These are phyloP conservation scores for Iodosphaeria phyllophila DNA, from an alignment of 2,329 filamentous ascomycete genomes.

Conservation along the genomic window DNA sequence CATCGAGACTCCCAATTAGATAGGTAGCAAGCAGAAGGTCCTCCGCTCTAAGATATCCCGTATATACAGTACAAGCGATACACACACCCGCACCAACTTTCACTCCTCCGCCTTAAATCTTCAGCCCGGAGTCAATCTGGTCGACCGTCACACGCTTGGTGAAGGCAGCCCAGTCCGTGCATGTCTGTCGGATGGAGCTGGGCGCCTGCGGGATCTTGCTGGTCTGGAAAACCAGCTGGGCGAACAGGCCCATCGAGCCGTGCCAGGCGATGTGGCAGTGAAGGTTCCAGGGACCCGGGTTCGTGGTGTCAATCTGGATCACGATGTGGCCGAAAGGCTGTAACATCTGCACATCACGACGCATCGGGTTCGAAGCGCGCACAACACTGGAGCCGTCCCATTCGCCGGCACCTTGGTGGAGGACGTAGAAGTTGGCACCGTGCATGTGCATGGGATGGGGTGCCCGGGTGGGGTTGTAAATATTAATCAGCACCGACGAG, in stretches of 20 bases:
- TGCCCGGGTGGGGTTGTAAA: constrained; percentile 11
- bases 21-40: no score
- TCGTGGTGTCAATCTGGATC: constrained; percentile 18
- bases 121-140: constrained; percentile 21
- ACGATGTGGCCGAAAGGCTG: constrained; percentile 16
- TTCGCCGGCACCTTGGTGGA: constrained; percentile 12
- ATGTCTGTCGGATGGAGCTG: constrained; percentile 15
- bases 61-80: no score
- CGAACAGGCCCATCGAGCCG: constrained; percentile 21
- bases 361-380: constrained; percentile 13
- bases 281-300: constrained; percentile 22
- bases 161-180: constrained; percentile 19
- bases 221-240: constrained; percentile 19
- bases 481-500: constrained; percentile 16
- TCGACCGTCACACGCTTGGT: constrained; percentile 12
- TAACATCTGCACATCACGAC: constrained; percentile 17
- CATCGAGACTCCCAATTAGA: no score
- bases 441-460: constrained; percentile 21
- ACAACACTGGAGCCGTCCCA: constrained; percentile 10
- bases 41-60: no score
- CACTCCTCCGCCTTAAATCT: no score
- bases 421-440: constrained; percentile 21
- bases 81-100: no score
- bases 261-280: constrained; percentile 26
- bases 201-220: constrained; percentile 14